Evolutionary conservation across 345 rosid genomes (phyloP).

Genomic region (Trapa bicornis): DNA sequence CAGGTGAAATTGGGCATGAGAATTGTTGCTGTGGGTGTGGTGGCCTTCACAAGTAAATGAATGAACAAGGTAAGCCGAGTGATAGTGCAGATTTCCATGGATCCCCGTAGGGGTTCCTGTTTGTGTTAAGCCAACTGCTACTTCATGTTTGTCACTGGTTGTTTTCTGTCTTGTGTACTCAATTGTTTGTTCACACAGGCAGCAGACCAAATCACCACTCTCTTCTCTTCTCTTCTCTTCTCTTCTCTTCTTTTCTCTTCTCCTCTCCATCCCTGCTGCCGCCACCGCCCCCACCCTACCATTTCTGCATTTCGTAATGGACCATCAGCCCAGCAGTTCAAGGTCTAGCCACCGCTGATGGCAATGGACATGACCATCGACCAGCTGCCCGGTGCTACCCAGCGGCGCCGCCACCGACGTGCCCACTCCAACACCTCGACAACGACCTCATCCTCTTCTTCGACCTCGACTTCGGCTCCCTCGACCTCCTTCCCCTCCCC

Average conservation of each 20-base stretch:
- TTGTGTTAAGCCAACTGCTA: not conserved
- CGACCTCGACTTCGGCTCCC: conserved; percentile 69
- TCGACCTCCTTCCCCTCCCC: conserved; percentile 45
- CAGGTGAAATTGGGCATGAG: conserved; percentile 44
- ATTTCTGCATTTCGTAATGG: not conserved
- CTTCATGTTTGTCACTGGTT: no score
- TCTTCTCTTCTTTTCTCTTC: no score
- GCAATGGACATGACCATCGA: conserved; percentile 22
- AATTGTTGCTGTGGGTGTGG: conserved; percentile 66
- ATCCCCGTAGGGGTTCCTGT: not conserved
- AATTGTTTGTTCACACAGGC: no score
- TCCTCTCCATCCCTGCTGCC: not conserved
- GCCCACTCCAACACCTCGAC: conserved; percentile 91
- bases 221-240: no score
- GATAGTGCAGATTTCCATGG: not conserved
- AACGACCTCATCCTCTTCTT: conserved; percentile 85
- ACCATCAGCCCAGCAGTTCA: conserved; percentile 6
- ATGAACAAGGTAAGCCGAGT: not conserved
- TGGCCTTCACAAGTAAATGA: conserved; percentile 40
- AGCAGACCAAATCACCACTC: no score
- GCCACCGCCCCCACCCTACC: not conserved
- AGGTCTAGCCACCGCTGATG: conserved; percentile 6
- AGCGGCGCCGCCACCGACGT: conserved; percentile 62
- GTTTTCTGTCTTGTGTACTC: no score
- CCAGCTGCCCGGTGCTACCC: conserved; percentile 54